Evolutionary conservation across 495 filamentous ascomycete genomes (phyloP).

Genomic region (Aspergillus indologenus): DNA sequence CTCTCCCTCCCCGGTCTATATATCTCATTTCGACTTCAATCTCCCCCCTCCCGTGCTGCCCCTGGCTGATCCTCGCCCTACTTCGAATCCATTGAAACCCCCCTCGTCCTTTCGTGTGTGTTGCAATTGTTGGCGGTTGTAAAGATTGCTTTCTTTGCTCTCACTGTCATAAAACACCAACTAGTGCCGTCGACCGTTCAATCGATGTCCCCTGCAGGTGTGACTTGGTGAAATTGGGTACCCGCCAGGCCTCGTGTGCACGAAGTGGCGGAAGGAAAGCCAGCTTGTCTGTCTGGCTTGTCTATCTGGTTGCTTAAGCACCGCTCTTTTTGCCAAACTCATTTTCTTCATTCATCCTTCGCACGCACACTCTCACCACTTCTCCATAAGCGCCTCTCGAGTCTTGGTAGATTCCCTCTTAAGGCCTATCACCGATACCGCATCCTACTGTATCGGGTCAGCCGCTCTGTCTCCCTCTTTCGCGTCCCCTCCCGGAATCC

Average conservation of each 20-base stretch:
- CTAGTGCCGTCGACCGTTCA: background rate
- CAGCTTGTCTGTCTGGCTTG: conserved; percentile 3
- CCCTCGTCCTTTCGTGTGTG: background rate
- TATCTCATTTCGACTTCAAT: background rate
- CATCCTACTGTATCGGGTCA: conserved; percentile 7
- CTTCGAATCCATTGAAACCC: background rate
- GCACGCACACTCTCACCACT: background rate
- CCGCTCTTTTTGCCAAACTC: conserved; percentile 4
- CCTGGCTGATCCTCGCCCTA: background rate
- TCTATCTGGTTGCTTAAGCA: background rate
- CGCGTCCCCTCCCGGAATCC: background rate
- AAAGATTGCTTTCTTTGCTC: background rate
- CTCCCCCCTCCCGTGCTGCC: background rate
- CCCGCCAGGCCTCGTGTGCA: conserved; percentile 13
- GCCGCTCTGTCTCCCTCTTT: conserved; percentile 6
- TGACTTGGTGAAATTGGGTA: conserved; percentile 24
- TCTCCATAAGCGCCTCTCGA: background rate
- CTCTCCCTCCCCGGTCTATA: background rate
- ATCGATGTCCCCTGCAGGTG: conserved; percentile 20
- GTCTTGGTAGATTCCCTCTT: background rate
- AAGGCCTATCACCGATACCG: background rate
- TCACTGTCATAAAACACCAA: background rate
- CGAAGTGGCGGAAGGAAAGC: conserved; percentile 3
- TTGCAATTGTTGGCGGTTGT: background rate
- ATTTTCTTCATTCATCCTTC: background rate